Evolutionary conservation across 768 basidiomycete genomes (phyloP), one percentile per base, ranked within the genome.

Genomic region (Paxillus rubicundulus): DNA sequence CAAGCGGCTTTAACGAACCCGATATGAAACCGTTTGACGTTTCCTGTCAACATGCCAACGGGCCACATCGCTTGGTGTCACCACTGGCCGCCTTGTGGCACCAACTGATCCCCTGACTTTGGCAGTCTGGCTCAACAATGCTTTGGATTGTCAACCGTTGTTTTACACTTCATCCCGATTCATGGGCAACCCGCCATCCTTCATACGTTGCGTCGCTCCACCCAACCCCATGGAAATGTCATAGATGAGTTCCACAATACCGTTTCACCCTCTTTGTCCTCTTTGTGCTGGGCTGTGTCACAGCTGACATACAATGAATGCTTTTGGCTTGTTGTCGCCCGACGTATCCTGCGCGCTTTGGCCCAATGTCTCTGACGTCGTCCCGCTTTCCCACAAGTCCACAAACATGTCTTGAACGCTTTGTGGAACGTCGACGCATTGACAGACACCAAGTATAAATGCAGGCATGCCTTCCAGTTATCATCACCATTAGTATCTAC

Each of bases 301-400:
- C 12, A n/a, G 18, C 20, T n/a, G 37, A 18, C 37, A 18, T 13
- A n/a, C 43, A 27, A 16, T 21, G 9, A 10, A 21, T 43, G 55
- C 52, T 58, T 58, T 53, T 53, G 45, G 18, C 37, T n/a, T 17
- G 14, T 5, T n/a, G 24, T 0, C 34, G 20, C 20, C 48, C 12
- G 13, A 21, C 33, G 21, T 17, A 24, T n/a, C 5, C 16, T 10
- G 27, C 10, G 36, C 39, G 60, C 56, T 61, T 62, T 59, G 54
- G 43, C 38, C 10, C 14, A 27, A 44, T 9, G n/a, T n/a, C 14
- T 16, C 16, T 33, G 33, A 24, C 4, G 21, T 14, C 13, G 21
- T 21, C 24, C 42, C 21, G 5, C 36, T 6, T 12, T 21, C 44
- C 47, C 47, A 54, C 47, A 49, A 9, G 10, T 52, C 45, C 47